These are phyloP conservation scores for Trifolium repens DNA, from an alignment of 306 rosid genomes.

Conservation along the genomic window DNA sequence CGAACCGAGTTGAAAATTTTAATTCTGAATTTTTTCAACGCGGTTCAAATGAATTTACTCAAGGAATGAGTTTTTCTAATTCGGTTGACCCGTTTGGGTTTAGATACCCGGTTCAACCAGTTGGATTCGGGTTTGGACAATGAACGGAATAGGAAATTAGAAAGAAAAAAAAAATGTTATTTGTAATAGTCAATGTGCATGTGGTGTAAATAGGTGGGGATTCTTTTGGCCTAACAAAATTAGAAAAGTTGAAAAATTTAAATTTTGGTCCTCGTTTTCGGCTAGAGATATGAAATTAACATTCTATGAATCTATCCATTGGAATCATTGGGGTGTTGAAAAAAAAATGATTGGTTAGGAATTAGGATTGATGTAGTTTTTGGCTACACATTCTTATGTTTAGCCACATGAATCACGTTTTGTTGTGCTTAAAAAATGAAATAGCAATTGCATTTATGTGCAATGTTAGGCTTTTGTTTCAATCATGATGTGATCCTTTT, in stretches of 20 bases:
- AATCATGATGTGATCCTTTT: background rate
- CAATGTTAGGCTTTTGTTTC: constrained; percentile 39
- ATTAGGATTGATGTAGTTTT: constrained; percentile 13
- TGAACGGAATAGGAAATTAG: constrained; percentile 33
- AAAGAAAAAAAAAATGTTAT: background rate
- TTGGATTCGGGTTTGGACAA: constrained; percentile 55
- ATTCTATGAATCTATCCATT: constrained; percentile 39
- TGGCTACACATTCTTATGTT: background rate
- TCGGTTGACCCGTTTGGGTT: constrained; percentile 62
- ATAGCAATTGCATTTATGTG: constrained; percentile 8
- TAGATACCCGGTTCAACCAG: constrained; percentile 54
- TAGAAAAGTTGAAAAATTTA: background rate
- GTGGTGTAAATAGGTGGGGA: constrained; percentile 68
- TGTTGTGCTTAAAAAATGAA: constrained; percentile 12
- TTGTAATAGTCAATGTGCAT: constrained; percentile 15
- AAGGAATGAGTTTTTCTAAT: constrained; percentile 36
- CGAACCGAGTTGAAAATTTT: constrained; percentile 47
- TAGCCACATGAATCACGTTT: constrained; percentile 44
- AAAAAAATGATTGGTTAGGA: constrained; percentile 22
- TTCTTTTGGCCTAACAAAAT: constrained; percentile 60
- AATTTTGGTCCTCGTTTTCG: constrained; percentile 49
- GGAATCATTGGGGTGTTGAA: background rate
- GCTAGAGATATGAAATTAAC: constrained; percentile 20
- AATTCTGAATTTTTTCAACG: constrained; percentile 45
- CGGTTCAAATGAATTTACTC: constrained; percentile 48